phyloP scores from a whole-genome alignment of 768 basidiomycete genomes.

The Goffeauzyma gilvescens region DNA sequence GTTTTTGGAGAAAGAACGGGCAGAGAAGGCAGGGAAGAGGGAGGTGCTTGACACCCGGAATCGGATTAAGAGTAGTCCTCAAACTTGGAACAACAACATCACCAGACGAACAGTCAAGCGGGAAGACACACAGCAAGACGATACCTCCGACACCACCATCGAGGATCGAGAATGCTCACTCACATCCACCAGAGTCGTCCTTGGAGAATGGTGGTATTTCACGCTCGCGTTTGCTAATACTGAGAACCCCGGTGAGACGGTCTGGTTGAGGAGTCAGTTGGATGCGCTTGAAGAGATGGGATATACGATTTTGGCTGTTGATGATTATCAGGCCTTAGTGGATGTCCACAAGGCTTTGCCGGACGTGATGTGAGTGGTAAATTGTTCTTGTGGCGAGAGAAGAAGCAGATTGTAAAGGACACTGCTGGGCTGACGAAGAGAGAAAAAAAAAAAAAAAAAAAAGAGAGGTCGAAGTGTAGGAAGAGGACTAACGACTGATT shows the following conservation, averaged over 20 bases:
- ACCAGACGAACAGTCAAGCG: too few species aligned
- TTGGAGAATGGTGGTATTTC: constrained; percentile 11
- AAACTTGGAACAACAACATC: too few species aligned
- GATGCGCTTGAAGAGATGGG: constrained; percentile 15
- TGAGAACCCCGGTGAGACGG: constrained; percentile 1
- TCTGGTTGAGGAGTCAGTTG: constrained; percentile 10
- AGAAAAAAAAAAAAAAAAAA: not conserved
- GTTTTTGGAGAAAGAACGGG: too few species aligned
- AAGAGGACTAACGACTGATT: too few species aligned
- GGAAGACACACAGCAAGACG: too few species aligned
- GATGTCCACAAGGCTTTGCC: constrained; percentile 25
- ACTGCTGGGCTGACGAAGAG: not conserved
- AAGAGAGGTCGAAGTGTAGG: too few species aligned
- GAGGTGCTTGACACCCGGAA: too few species aligned
- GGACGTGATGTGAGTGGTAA: constrained; percentile 24
- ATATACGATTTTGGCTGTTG: constrained; percentile 17
- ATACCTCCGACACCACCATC: not conserved
- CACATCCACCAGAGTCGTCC: constrained; percentile 6
- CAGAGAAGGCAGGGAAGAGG: too few species aligned
- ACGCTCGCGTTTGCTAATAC: constrained; percentile 4
- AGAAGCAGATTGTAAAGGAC: too few species aligned
- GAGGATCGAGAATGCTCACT: constrained; percentile 3
- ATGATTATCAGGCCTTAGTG: constrained; percentile 19
- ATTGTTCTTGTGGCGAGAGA: too few species aligned
- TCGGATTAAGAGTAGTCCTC: too few species aligned